Conservation (phyloP, 225 moss, liverwort and hornwort genomes). For the Marchantia polymorpha region DNA sequence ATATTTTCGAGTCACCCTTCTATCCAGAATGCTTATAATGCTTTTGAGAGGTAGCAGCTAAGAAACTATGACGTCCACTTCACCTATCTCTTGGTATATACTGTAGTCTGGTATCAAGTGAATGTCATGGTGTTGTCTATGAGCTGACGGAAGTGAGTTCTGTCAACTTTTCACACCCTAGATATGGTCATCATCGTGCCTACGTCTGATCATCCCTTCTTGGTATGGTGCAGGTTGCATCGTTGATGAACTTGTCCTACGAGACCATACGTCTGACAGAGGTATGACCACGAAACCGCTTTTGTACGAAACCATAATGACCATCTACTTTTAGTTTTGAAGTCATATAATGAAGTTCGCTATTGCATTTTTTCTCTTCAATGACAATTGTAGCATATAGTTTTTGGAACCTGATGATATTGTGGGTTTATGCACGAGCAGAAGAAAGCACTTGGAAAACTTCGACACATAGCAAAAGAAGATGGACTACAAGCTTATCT, state of each 20-base stretch:
- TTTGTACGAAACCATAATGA: background rate
- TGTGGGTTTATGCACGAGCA: slow-evolving; percentile 16
- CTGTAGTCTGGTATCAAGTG: too few relatives aligned
- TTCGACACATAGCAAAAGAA: slow-evolving; percentile 28
- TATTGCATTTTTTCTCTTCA: background rate
- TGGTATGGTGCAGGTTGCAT: slow-evolving; percentile 30
- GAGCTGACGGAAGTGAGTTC: background rate
- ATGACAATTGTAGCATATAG: background rate
- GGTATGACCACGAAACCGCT: slow-evolving; percentile 17
- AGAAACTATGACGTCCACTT: too few relatives aligned
- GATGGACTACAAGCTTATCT: slow-evolving; percentile 40
- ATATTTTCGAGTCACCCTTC: too few relatives aligned
- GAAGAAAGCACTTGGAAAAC: slow-evolving; percentile 36
- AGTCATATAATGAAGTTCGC: background rate
- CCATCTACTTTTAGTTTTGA: too few relatives aligned
- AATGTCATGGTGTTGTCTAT: background rate
- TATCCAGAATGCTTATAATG: too few relatives aligned
- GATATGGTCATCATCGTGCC: background rate
- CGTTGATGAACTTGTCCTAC: slow-evolving; percentile 28
- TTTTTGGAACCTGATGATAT: background rate
- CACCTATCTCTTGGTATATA: too few relatives aligned
- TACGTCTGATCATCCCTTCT: background rate
- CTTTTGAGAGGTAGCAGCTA: too few relatives aligned
- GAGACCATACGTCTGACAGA: slow-evolving; percentile 42
- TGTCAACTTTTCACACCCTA: background rate